phyloP scores from a whole-genome alignment of 768 basidiomycete species.

The Termitomyces sp. region DNA sequence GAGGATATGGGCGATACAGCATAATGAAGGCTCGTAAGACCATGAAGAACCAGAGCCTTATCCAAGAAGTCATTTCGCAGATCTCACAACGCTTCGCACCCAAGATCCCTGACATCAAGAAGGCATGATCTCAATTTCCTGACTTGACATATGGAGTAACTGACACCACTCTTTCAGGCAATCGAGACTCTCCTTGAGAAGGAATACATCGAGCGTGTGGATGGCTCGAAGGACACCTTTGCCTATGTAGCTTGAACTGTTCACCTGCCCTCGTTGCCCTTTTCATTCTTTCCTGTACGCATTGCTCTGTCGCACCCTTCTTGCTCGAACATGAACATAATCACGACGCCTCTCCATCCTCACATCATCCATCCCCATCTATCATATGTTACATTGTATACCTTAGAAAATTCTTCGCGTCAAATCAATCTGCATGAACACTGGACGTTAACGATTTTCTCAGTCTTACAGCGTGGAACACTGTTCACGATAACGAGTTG shows the following conservation, averaged over 20 bases:
- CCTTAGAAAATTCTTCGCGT: background rate
- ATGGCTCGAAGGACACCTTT: conserved; percentile 86
- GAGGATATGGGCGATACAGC: conserved; percentile 31
- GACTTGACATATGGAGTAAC: background rate
- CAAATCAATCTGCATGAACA: background rate
- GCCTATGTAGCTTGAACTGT: conserved; percentile 62
- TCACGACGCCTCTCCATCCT: background rate
- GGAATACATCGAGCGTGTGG: conserved; percentile 97
- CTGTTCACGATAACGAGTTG: background rate
- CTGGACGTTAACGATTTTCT: background rate
- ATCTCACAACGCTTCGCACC: conserved; percentile 88
- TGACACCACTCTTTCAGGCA: conserved; percentile 43
- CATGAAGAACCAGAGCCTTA: conserved; percentile 90
- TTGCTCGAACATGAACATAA: background rate
- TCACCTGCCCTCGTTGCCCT: background rate
- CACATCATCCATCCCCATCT: conserved; percentile 1
- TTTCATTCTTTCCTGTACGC: background rate
- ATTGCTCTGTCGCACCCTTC: conserved; percentile 6
- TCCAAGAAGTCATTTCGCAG: conserved; percentile 89
- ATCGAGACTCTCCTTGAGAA: conserved; percentile 95
- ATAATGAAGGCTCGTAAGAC: conserved; percentile 97
- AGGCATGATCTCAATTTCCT: conserved; percentile 47
- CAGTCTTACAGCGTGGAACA: background rate
- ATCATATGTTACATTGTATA: conserved; percentile 9
- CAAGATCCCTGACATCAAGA: conserved; percentile 96